Conservation (phyloP, 305 asterid genomes). For the Salvia sclarea region DNA sequence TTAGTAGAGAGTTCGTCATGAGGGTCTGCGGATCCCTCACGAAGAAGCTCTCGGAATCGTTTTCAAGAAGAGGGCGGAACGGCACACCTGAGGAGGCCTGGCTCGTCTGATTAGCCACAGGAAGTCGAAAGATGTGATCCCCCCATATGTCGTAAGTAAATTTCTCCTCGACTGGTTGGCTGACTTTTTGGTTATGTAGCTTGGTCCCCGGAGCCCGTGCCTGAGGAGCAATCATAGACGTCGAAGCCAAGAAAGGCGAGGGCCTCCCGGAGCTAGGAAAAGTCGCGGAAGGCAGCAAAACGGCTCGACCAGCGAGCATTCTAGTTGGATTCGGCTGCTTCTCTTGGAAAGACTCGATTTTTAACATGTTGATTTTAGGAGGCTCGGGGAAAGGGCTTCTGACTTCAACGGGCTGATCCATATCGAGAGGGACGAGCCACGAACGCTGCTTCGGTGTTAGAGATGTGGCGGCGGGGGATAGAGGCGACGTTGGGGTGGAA, state of each 20-base stretch:
- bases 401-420: constrained; percentile 41
- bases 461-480: constrained; percentile 62
- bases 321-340: constrained; percentile 43
- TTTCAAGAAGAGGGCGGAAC: constrained; percentile 35
- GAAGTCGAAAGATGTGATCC: constrained; percentile 67
- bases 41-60: constrained; percentile 78
- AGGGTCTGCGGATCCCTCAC: constrained; percentile 75
- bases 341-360: no score
- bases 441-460: constrained; percentile 46
- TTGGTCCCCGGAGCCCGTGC: constrained; percentile 81
- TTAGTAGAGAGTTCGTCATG: constrained; percentile 43
- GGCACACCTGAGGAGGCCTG: constrained; percentile 38
- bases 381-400: constrained; percentile 38
- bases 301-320: constrained; percentile 43
- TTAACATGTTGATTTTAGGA: no score
- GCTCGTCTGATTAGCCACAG: constrained; percentile 42
- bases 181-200: constrained; percentile 35
- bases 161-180: constrained; percentile 40
- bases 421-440: constrained; percentile 42
- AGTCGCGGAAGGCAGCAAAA: constrained; percentile 62
- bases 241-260: constrained; percentile 47
- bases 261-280: constrained; percentile 49
- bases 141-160: constrained; percentile 86
- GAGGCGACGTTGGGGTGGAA: constrained; percentile 80
- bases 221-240: constrained; percentile 59